Base-by-base conservation (phyloP, 2,329 filamentous ascomycete species). In the Thielaviopsis ethacetica region DNA sequence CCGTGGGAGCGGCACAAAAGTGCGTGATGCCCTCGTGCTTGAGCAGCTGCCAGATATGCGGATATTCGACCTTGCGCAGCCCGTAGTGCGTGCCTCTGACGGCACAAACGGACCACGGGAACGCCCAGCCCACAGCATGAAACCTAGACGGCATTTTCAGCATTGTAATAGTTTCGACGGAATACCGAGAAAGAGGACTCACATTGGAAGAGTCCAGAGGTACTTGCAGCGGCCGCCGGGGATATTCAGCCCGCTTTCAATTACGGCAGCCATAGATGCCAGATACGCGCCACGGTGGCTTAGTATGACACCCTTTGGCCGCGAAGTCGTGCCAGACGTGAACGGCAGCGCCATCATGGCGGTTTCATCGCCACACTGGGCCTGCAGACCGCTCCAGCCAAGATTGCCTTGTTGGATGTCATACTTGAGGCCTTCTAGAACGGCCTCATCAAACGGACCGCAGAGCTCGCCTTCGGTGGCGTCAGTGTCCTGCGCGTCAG, bases 21-120 rank as follows among this genome's bases (percentile, higher is more conserved):
- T 98, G 93, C 0, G 90, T 97, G 63, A 98, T 86, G 6, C 81
- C 76, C 70, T 97, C 88, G 57, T 89, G 80, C 67, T 90, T 94
- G 38, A 98, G 74, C 3, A 98, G 73, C 54, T 80, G 80, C 93
- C 93, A 98, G 62, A 98, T 95, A 61, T 91, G 76, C 0, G 88
- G 82, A 68, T 98, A 98, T 71, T 97, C 90, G 63, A 98, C 88
- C 74, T 95, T 97, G 62, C 93, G 81, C 19, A 98, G 76, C 66
- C 91, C 96, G 68, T 95, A 90, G 70, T 97, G 90, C 2, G 91
- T 94, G n/a, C 91, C 93, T 62, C 93, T 79, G 4, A 93, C 90
- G 1, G 90, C 89, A 12, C 89, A 94, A n/a, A 96, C 80, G 1
- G 91, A 81, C 93, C 91, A 95, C 0, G 89, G 89, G 66, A 91